phyloP scores from a whole-genome alignment of 768 basidiomycete genomes.

The Daedaleopsis sinensis region DNA sequence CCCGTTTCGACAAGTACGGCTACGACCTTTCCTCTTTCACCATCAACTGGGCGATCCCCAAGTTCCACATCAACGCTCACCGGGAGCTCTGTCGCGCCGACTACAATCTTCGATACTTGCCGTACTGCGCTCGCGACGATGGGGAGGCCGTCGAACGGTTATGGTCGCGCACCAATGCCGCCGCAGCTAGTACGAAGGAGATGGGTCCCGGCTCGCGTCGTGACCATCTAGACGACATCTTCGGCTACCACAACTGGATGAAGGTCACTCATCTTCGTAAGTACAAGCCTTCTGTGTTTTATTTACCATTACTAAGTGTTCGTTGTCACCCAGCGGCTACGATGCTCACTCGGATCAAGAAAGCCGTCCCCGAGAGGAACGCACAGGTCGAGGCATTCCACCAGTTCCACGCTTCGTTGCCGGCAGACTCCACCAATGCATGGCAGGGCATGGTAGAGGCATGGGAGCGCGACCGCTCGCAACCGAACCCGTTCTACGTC shows the following conservation, averaged over 20 bases:
- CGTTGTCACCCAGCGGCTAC: background rate
- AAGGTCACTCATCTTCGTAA: constrained; percentile 34
- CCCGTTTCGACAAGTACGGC: background rate
- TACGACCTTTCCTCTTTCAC: background rate
- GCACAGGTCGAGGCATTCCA: background rate
- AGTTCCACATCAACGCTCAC: constrained; percentile 43
- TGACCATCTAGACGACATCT: constrained; percentile 41
- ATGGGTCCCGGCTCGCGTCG: constrained; percentile 38
- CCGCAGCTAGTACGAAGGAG: constrained; percentile 36
- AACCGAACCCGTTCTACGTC: constrained; percentile 24
- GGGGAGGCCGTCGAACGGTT: constrained; percentile 41
- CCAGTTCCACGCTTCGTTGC: background rate
- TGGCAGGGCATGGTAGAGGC: constrained; percentile 27
- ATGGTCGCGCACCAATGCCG: constrained; percentile 40
- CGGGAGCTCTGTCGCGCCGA: constrained; percentile 29
- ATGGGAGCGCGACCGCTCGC: constrained; percentile 29
- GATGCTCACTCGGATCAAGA: background rate
- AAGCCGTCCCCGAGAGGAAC: background rate
- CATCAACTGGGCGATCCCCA: constrained; percentile 33
- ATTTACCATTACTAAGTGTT: background rate
- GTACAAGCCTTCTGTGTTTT: too few species aligned
- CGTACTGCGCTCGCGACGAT: constrained; percentile 34
- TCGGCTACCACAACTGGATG: constrained; percentile 41
- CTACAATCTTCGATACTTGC: constrained; percentile 35
- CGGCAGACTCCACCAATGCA: background rate